Evolutionary conservation across 2,329 filamentous ascomycete genomes (phyloP), one percentile per base, ranked within the genome.

Genomic region (Pyrenophora seminiperda): DNA sequence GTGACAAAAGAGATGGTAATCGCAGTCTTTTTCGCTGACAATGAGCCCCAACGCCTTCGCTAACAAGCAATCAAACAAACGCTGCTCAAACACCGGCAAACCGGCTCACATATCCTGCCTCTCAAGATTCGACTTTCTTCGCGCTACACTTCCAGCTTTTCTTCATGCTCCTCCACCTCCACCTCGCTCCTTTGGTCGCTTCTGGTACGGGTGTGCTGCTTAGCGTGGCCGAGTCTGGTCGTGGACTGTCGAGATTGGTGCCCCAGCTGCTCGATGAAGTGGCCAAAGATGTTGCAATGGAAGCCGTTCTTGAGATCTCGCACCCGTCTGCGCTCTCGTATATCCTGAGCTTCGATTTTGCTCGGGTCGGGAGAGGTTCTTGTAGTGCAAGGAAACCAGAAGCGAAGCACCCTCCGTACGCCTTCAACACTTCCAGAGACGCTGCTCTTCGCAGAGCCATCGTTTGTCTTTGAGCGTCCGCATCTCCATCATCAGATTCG

Each of bases 181-280:
- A 63, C 30, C 58, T 53, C 22, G 54, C 39, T 54, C 45, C 42
- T 33, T 50, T 42, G 38, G 53, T 41, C 42, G 61, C 17, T 41
- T 61, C 32, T 42, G 52, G 40, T 15, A 53, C 32, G 29, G 57
- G 52, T 50, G 54, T 15, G 27, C 45, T 41, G 53, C 62, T 59
- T 50, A 71, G 48, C 0, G 68, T 71, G 43, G 70, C 67, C 15
- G 69, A 72, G 17, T 71, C 70, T 18, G 69, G 58, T 27, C 63
- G 54, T n/a, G 63, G 64, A 39, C 58, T 65, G 7, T 66, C 66
- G 10, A 41, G 22, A 29, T 53, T 60, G 45, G 37, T 53, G 31
- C 32, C 27, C 18, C 56, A 46, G 44, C 46, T 46, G 48, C 54
- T 54, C 20, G 55, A 62, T 0, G 27, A 22, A 14, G 56, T 53